These are phyloP conservation scores for Flaveria trinervia DNA, from an alignment of 129 eudicot genomes.

Conservation along the genomic window DNA sequence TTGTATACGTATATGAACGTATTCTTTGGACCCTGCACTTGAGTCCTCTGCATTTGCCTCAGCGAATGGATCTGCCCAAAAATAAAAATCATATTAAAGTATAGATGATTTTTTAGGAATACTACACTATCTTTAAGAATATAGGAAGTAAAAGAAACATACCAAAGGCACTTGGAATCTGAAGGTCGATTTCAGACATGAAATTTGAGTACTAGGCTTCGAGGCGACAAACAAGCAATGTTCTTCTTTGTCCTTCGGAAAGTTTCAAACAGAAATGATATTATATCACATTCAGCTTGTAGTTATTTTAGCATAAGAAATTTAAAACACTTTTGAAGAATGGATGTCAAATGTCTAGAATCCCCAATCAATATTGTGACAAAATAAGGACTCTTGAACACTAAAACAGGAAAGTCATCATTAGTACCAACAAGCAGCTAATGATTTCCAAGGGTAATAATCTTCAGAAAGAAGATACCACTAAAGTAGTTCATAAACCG, in stretches of 20 bases:
- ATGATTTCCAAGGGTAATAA: neutral
- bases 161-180: conserved; percentile 46
- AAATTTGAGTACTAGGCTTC: conserved; percentile 37
- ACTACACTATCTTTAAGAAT: neutral
- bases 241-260: conserved; percentile 28
- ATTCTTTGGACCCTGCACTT: conserved; percentile 42
- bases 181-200: conserved; percentile 48
- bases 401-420: neutral
- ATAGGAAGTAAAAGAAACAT: conserved; percentile 10
- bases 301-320: no score
- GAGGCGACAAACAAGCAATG: conserved; percentile 27
- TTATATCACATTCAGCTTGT: no score
- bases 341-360: neutral
- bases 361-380: neutral
- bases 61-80: conserved; percentile 34
- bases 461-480: neutral
- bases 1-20: conserved; percentile 44
- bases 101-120: neutral
- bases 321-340: neutral
- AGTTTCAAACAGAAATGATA: conserved; percentile 28
- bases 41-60: conserved; percentile 48
- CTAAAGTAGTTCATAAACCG: neutral
- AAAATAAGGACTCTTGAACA: neutral
- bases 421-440: neutral
- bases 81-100: neutral